These are phyloP conservation scores for Mycena amicta DNA, from an alignment of 768 basidiomycete species.

Conservation along the genomic window DNA sequence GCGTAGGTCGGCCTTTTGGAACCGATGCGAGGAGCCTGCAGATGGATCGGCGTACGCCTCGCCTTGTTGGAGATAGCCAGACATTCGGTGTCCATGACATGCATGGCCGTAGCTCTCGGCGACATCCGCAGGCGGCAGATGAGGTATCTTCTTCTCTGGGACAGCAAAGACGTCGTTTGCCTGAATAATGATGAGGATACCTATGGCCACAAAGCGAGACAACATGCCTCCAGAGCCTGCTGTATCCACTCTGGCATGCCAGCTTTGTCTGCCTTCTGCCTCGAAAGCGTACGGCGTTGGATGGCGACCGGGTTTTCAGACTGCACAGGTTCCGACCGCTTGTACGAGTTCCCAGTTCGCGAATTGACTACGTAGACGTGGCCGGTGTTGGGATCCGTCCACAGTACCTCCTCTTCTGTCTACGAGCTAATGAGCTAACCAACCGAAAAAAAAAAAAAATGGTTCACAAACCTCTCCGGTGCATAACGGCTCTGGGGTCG, in stretches of 20 bases:
- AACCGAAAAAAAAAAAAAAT: no score
- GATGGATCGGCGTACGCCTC: constrained; percentile 14
- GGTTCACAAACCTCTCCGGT: constrained; percentile 9
- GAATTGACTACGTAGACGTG: constrained; percentile 61
- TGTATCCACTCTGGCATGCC: constrained; percentile 65
- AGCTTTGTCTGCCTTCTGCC: constrained; percentile 24
- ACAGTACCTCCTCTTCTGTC: constrained; percentile 41
- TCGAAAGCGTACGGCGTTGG: constrained; percentile 20
- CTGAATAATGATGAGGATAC: constrained; percentile 31
- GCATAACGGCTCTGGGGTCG: constrained; percentile 10
- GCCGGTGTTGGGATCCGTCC: constrained; percentile 68
- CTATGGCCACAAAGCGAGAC: constrained; percentile 12
- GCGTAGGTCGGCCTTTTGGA: constrained; percentile 57
- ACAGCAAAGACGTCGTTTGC: constrained; percentile 58
- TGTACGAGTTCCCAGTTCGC: constrained; percentile 71
- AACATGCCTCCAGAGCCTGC: constrained; percentile 56
- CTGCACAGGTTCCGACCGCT: constrained; percentile 26
- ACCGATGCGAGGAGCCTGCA: constrained; percentile 35
- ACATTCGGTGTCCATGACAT: constrained; percentile 16
- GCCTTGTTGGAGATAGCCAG: constrained; percentile 22
- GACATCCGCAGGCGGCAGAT: constrained; percentile 9
- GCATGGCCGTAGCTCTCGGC: constrained; percentile 6
- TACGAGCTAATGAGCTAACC: constrained; percentile 13
- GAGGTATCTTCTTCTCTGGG: constrained; percentile 50
- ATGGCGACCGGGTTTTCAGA: constrained; percentile 24